Evolutionary conservation across 345 rosid genomes (phyloP).

Genomic region (Hibiscus mutabilis): DNA sequence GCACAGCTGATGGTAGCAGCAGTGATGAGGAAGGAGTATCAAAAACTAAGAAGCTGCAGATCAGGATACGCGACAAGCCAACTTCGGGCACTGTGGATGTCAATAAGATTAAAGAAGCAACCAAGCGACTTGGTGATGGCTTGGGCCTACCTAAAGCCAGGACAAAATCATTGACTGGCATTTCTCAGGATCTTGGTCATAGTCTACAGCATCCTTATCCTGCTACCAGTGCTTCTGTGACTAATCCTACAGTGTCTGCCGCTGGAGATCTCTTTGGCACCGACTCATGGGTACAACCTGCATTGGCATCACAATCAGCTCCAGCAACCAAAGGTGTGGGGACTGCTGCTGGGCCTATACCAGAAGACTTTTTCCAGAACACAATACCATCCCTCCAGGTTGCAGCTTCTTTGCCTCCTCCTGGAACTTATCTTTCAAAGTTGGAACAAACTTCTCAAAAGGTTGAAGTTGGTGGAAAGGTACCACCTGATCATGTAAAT

Average conservation of each 20-base stretch:
- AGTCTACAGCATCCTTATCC: constrained; percentile 41
- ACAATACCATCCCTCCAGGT: constrained; percentile 86
- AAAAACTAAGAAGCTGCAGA: constrained; percentile 64
- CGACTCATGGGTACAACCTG: constrained; percentile 43
- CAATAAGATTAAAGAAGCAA: constrained; percentile 91
- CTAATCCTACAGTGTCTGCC: constrained; percentile 43
- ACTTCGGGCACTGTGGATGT: constrained; percentile 75
- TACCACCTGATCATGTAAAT: constrained; percentile 34
- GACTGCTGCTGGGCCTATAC: constrained; percentile 60
- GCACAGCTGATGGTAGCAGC: constrained; percentile 74
- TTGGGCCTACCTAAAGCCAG: constrained; percentile 60
- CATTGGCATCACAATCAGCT: constrained; percentile 47
- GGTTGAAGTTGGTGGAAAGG: constrained; percentile 30
- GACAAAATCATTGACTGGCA: constrained; percentile 53
- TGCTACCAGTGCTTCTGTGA: constrained; percentile 23
- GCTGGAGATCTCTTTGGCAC: constrained; percentile 66
- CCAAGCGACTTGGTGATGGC: constrained; percentile 81
- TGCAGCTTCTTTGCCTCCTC: constrained; percentile 76
- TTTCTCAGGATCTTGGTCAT: constrained; percentile 62
- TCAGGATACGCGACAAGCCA: constrained; percentile 89
- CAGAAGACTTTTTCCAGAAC: constrained; percentile 92
- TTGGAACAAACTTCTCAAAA: constrained; percentile 57
- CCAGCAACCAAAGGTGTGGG: constrained; percentile 37
- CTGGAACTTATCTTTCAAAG: constrained; percentile 79
- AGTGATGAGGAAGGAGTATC: constrained; percentile 85